Conservation (phyloP, 208 protist species). For the Trypanosoma rangeli region DNA sequence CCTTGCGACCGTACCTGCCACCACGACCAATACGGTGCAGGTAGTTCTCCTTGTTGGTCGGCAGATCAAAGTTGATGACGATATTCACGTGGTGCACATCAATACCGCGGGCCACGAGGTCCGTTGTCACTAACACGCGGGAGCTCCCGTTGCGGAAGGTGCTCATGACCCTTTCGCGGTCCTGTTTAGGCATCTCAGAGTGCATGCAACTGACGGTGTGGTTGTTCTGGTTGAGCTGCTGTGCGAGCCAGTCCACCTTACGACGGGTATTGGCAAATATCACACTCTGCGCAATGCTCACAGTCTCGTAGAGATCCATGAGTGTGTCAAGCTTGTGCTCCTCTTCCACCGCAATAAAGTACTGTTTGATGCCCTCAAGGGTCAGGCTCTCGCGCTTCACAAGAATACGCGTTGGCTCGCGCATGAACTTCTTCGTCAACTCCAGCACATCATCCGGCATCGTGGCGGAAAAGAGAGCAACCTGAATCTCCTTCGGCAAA, state of each 20-base stretch:
- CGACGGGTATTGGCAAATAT: constrained; percentile 99
- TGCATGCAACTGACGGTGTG: constrained; percentile 97
- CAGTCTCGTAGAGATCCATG: constrained; percentile 92
- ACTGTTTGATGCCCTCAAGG: constrained; percentile 99
- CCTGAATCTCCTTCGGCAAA: constrained; percentile 96
- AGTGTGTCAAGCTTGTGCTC: constrained; percentile 99
- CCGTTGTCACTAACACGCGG: constrained; percentile 99
- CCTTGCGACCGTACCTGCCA: constrained; percentile 99
- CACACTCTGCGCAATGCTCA: constrained; percentile 94
- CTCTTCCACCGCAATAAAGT: constrained; percentile 97
- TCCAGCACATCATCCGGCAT: constrained; percentile 98
- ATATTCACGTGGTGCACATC: constrained; percentile 99
- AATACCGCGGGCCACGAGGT: constrained; percentile 99
- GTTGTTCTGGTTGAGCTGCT: constrained; percentile 90
- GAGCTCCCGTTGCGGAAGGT: constrained; percentile 96
- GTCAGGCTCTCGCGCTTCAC: constrained; percentile 99
- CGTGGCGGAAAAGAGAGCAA: constrained; percentile 98
- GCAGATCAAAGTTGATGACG: constrained; percentile 99
- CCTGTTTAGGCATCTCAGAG: constrained; percentile 97
- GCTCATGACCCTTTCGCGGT: constrained; percentile 98
- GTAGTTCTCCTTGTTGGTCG: constrained; percentile 99
- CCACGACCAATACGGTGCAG: constrained; percentile 99
- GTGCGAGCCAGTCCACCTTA: constrained; percentile 97
- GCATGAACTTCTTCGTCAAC: constrained; percentile 99
- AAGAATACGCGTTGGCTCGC: constrained; percentile 98